Evolutionary conservation across 768 basidiomycete genomes (phyloP).

Genomic region (Coprinopsis cinerea): DNA sequence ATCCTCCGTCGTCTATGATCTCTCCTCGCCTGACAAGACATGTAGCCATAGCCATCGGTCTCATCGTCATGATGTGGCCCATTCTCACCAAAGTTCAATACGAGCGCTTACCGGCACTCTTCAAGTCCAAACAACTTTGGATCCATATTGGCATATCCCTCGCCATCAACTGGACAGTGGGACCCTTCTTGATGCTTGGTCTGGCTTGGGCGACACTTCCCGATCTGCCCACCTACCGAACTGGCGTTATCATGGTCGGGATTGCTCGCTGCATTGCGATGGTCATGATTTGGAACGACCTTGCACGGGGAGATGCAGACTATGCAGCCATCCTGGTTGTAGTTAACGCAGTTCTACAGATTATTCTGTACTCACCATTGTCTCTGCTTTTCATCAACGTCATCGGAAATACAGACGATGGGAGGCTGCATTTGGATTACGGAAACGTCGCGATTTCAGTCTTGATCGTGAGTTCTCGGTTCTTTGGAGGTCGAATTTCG

Average conservation of each 20-base stretch:
- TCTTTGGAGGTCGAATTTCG: background rate
- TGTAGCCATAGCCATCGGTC: slow-evolving; percentile 72
- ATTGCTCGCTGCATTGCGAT: slow-evolving; percentile 67
- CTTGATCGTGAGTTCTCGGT: slow-evolving; percentile 49
- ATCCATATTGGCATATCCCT: slow-evolving; percentile 63
- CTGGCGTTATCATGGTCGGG: slow-evolving; percentile 81
- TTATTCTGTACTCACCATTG: slow-evolving; percentile 69
- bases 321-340: slow-evolving; percentile 80
- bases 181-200: slow-evolving; percentile 80
- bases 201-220: slow-evolving; percentile 83
- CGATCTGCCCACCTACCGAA: slow-evolving; percentile 67
- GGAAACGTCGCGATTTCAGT: slow-evolving; percentile 59
- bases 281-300: slow-evolving; percentile 80
- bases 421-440: slow-evolving; percentile 45
- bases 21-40: background rate
- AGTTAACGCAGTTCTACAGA: slow-evolving; percentile 75
- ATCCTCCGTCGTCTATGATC: background rate
- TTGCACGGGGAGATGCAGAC: slow-evolving; percentile 62
- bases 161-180: slow-evolving; percentile 74
- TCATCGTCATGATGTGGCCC: slow-evolving; percentile 89
- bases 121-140: slow-evolving; percentile 52
- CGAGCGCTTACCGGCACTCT: slow-evolving; percentile 55
- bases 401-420: slow-evolving; percentile 38
- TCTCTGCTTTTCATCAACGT: slow-evolving; percentile 70
- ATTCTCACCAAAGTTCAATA: slow-evolving; percentile 73